phyloP scores from a whole-genome alignment of 78 protist genomes.

The Dictyostelium discoideum region DNA sequence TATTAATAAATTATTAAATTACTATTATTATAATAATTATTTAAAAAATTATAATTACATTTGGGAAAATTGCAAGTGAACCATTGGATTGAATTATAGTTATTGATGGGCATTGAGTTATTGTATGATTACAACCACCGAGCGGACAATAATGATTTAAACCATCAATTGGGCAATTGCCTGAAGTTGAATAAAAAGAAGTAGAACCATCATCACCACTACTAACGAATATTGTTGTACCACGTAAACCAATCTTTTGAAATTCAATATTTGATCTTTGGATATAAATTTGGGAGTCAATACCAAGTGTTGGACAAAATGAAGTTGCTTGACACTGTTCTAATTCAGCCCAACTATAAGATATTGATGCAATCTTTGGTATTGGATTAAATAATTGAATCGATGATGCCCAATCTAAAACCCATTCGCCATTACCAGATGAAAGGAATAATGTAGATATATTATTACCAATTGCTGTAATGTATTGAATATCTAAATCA shows the following conservation, averaged over 20 bases:
- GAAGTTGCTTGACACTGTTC: conserved; percentile 21
- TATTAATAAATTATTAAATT: too few relatives aligned
- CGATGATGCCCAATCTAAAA: conserved; percentile 1
- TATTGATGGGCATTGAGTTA: conserved; percentile 8
- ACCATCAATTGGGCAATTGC: conserved; percentile 28
- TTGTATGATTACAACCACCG: conserved; percentile 24
- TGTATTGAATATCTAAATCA: conserved; percentile 49
- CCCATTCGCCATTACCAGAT: conserved; percentile 13
- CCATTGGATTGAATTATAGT: conserved; percentile 34
- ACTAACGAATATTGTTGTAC: conserved; percentile 73
- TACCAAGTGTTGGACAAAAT: conserved; percentile 13
- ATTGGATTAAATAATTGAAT: conserved; percentile 14
- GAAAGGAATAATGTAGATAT: not conserved
- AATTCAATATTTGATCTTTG: conserved; percentile 36
- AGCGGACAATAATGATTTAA: conserved; percentile 43
- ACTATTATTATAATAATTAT: not conserved
- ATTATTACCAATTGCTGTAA: conserved; percentile 24
- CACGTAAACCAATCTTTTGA: conserved; percentile 58
- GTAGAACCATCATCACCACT: conserved; percentile 86
- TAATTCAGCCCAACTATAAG: conserved; percentile 28
- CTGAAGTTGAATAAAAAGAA: not conserved
- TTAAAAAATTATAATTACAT: not conserved
- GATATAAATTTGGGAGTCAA: not conserved
- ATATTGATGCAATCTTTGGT: conserved; percentile 53
- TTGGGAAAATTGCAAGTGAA: not conserved